Percentiles rank a stretch among this genome's conserved stretches.
Conservation (phyloP, 257 asterid genomes). For the Salvia rosmarinus region DNA sequence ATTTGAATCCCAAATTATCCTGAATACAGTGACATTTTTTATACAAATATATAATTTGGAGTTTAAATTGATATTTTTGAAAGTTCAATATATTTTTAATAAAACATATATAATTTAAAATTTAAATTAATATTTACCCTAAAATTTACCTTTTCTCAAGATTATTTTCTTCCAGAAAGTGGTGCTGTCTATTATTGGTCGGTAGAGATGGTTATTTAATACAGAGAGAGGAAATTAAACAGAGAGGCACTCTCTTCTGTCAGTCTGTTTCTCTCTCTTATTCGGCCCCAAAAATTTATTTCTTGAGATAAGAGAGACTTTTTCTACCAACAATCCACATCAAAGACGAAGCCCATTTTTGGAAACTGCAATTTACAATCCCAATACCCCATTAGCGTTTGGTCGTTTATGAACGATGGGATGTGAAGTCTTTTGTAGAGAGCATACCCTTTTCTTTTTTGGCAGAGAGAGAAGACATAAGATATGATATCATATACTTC, state of each 20-base stretch:
- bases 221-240: background rate
- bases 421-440: background rate
- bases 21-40: too few relatives aligned
- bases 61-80: too few relatives aligned
- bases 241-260: constrained; percentile 71
- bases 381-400: too few relatives aligned
- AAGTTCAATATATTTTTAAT: too few relatives aligned
- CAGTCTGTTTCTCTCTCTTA: constrained; percentile 36
- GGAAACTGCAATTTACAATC: constrained; percentile 10
- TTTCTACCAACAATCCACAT: background rate
- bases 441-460: background rate
- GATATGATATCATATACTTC: too few relatives aligned
- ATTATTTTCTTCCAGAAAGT: constrained; percentile 5
- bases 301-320: background rate
- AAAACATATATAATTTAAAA: too few relatives aligned
- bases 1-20: too few relatives aligned
- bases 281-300: too few relatives aligned
- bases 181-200: background rate
- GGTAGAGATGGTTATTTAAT: background rate
- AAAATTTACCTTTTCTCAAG: constrained; percentile 6
- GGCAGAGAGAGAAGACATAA: background rate
- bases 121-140: too few relatives aligned
- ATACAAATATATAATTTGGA: too few relatives aligned
- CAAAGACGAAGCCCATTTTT: constrained; percentile 22
- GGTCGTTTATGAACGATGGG: background rate